A percentile compares a stretch with the other conserved stretches of the same genome.
These are phyloP conservation scores for Ambrosiella cleistominuta DNA, from an alignment of 2,329 filamentous ascomycete genomes.

Conservation along the genomic window DNA sequence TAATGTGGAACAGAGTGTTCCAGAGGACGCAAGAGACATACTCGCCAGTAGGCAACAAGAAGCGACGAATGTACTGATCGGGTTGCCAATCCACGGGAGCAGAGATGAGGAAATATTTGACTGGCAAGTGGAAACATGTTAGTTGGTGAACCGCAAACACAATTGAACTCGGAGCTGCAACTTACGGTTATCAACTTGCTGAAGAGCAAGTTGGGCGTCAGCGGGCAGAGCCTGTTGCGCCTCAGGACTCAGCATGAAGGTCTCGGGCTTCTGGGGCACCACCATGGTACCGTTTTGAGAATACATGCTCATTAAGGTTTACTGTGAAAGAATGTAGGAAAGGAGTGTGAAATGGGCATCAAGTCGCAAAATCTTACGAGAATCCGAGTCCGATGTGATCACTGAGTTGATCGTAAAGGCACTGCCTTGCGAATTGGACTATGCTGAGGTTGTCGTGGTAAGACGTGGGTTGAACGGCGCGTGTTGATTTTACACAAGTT, in stretches of 20 bases:
- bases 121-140: constrained; percentile 26
- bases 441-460: constrained; percentile 8
- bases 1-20: constrained; percentile 99
- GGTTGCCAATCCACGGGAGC: constrained; percentile 94
- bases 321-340: background rate
- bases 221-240: constrained; percentile 91
- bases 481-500: background rate
- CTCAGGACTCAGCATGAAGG: constrained; percentile 94
- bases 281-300: constrained; percentile 74
- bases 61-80: constrained; percentile 91
- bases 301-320: constrained; percentile 40
- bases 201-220: constrained; percentile 89
- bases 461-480: constrained; percentile 7
- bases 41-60: constrained; percentile 89
- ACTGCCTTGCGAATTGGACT: background rate
- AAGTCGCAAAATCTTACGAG: background rate
- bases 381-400: background rate
- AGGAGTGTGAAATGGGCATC: background rate
- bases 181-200: constrained; percentile 95
- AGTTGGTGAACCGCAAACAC: too few relatives aligned
- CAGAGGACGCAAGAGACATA: constrained; percentile 97
- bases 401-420: background rate
- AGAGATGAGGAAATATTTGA: constrained; percentile 99
- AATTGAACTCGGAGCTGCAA: background rate
- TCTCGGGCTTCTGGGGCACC: constrained; percentile 89